Percentiles rank a stretch among this genome's conserved stretches.
phyloP scores from a whole-genome alignment of 805 yeast species.

The Candida sanyiensis region DNA sequence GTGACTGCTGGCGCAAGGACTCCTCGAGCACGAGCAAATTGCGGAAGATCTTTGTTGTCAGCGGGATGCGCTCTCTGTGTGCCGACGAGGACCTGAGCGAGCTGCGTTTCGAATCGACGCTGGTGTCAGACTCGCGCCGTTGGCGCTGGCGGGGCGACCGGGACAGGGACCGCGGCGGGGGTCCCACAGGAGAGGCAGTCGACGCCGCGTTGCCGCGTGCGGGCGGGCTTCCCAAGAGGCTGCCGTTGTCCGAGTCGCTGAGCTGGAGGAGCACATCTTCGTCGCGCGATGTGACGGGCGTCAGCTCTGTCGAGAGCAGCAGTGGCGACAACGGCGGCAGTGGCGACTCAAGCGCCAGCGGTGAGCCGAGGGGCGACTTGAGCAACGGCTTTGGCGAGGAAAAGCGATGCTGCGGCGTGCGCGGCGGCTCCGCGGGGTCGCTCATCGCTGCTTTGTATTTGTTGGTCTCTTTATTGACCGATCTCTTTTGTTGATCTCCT shows the following conservation, averaged over 20 bases:
- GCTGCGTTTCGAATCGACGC: slow-evolving; percentile 22
- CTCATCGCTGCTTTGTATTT: no score
- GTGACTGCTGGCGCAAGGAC: slow-evolving; percentile 72
- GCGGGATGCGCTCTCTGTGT: slow-evolving; percentile 29
- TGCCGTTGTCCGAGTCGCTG: slow-evolving; percentile 28
- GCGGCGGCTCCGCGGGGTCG: neutral
- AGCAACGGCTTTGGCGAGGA: neutral
- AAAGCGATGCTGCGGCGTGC: neutral
- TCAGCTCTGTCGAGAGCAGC: slow-evolving; percentile 20
- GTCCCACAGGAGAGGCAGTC: no score
- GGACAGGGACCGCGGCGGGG: no score
- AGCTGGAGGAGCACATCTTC: slow-evolving; percentile 25
- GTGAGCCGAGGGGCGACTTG: no score
- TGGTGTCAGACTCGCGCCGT: slow-evolving; percentile 24
- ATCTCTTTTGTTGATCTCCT: neutral
- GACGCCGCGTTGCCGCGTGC: no score
- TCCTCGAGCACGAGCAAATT: slow-evolving; percentile 83
- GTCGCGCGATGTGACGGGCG: slow-evolving; percentile 26
- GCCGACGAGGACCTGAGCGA: slow-evolving; percentile 21
- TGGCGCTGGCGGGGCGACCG: neutral
- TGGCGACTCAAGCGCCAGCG: slow-evolving; percentile 1
- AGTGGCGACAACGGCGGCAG: slow-evolving; percentile 19
- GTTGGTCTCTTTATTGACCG: neutral
- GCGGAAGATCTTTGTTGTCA: slow-evolving; percentile 70
- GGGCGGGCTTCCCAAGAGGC: no score